Evolutionary conservation across 345 rosid species (phyloP), one percentile per base, ranked within the genome.

Genomic region (Barbarea vulgaris): DNA sequence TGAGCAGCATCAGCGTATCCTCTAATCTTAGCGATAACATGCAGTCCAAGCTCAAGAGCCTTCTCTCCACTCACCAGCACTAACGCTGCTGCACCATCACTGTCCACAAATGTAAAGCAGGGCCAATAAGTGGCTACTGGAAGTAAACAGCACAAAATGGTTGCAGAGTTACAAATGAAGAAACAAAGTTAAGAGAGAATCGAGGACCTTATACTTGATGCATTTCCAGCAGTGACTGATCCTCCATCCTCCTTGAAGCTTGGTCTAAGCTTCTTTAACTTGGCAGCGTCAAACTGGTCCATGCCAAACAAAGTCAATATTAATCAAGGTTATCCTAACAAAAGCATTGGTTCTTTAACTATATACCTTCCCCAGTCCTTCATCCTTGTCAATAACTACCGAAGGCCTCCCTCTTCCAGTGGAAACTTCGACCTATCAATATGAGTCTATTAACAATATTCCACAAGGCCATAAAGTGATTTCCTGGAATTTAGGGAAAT

Each of bases 1-100:
- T 92, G 97, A 77, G 97, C 99, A 59, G 97, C 97, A 84, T 95
- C 99, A 12, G 89, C 96, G 21, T 81, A 92, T 80, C 99, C 98
- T 74, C 79, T 78, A 52, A 95, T 87, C 85, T 81, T 89, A 72
- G 97, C 96, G 67, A 95, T 84, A 65, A 90, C 97, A 59, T 80
- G 86, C 80, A 95, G 81, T 53, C 97, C 91, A 75, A 92, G 93
- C 74, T 88, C 82, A 64, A 81, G 74, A 24, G 88, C 96, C 79
- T 84, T 95, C 84, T 86, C 83, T 80, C 96, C 99, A 80, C 97
- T 92, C 76, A 90, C 94, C 37, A 95, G 83, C 73, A 92, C 98
- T 56, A 92, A 73, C 22, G 97, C 97, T 22, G 99, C 98, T 14
- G 97, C 98, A 81, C 98, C 98, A 82, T 95, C 98, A 83, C 99